Base-by-base conservation (phyloP, 202 grass and related monocot genomes). In the Bolboschoenoplectus hybrid region DNA sequence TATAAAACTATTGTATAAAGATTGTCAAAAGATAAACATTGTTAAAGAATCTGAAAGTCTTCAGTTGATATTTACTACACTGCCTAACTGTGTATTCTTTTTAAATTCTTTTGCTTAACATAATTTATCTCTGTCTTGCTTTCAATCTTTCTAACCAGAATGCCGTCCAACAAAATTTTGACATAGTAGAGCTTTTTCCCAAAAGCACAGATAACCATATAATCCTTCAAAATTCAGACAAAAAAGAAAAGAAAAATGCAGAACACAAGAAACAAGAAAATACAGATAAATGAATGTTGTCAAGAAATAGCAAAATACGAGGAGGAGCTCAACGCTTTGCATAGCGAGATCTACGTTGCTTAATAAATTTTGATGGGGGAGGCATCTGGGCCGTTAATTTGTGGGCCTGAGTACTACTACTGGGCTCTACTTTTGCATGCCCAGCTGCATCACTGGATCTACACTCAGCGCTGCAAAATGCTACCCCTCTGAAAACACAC, bases 401-500 rank as follows among this genome's bases (percentile, higher is more conserved):
- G 17, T 53, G 49, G 11, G 73, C 26, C 73, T 77, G 32, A 38
- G 1, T 55, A 55, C 49, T 13, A 38, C 3, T 39, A 67, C 9
- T 77, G 49, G 49, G 26, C 11, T 77, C 12, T 77, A 38, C 49
- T 55, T 77, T 77, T 56, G 50, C 73, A 17, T 36, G 11, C 41
- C 73, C 73, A 7, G 73, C 50, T 16, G 50, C 73, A 55, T 39
- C 73, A 77, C 73, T 56, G 11, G 73, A 56, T 56, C 73, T 34
- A 55, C 73, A 77, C 49, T 50, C 46, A 8, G 50, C 2, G 73
- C 73, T 39, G 50, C 73, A 77, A 56, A 78, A 78, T 78, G 74
- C 74, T 38, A 40, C 11, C 74, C 51, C 74, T 39, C 74, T 78
- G 32, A 38, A 39, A 56, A 5, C 67, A 16, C 40, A 67, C 14